These are phyloP conservation scores for Fusarium ramigenum DNA, from an alignment of 2,329 filamentous ascomycete species.

Conservation along the genomic window DNA sequence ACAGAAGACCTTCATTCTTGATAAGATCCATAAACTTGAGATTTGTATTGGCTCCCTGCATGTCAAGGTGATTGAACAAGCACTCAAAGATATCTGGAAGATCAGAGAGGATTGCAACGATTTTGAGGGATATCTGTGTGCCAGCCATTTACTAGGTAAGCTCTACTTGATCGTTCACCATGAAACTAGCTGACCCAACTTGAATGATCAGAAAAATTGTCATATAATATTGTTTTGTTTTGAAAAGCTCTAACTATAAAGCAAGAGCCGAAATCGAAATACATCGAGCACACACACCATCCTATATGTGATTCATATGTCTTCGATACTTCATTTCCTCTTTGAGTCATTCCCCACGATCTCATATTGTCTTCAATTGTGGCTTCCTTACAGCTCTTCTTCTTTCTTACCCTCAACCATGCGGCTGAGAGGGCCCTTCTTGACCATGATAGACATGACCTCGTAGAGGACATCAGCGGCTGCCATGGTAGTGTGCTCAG, in stretches of 20 bases:
- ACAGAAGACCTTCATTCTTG: constrained; percentile 35
- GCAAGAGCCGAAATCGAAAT: too few relatives aligned
- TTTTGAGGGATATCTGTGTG: constrained; percentile 29
- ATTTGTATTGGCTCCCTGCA: constrained; percentile 41
- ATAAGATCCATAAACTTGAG: constrained; percentile 42
- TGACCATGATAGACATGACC: constrained; percentile 84
- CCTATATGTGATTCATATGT: too few relatives aligned
- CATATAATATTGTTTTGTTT: constrained; percentile 45
- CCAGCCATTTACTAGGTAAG: constrained; percentile 29
- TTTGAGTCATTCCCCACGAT: too few relatives aligned
- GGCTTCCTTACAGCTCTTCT: constrained; percentile 17
- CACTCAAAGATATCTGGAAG: constrained; percentile 42
- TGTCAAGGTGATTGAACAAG: constrained; percentile 39
- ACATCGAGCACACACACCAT: too few relatives aligned
- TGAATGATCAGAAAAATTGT: constrained; percentile 40
- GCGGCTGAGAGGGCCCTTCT: constrained; percentile 74
- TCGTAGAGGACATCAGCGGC: constrained; percentile 78
- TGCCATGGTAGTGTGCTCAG: constrained; percentile 78
- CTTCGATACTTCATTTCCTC: too few relatives aligned
- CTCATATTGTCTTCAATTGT: too few relatives aligned
- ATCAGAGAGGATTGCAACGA: constrained; percentile 33
- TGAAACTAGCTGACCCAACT: too few relatives aligned
- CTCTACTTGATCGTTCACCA: too few relatives aligned
- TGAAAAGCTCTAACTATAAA: background rate
- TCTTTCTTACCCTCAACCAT: constrained; percentile 44